phyloP scores from a whole-genome alignment of 1,284 basidiomycete species.

The Irpex sp. region DNA sequence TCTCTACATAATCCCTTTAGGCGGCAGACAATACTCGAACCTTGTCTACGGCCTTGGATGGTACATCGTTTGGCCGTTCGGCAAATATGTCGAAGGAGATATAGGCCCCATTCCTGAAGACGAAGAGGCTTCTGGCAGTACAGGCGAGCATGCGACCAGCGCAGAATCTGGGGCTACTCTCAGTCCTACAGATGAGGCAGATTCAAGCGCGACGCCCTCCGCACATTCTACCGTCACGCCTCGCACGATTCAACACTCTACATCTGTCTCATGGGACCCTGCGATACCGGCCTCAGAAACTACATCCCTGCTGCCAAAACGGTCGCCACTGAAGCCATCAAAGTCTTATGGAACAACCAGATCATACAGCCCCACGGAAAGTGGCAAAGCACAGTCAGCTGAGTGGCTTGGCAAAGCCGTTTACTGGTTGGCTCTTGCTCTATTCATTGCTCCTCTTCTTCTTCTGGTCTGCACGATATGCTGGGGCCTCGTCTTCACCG shows the following conservation, averaged over 20 bases:
- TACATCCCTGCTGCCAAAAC: constrained; percentile 31
- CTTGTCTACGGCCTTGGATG: constrained; percentile 91
- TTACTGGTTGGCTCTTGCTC: constrained; percentile 78
- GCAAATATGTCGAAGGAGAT: constrained; percentile 96
- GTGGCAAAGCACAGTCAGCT: constrained; percentile 33
- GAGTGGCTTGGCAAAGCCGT: constrained; percentile 64
- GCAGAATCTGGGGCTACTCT: constrained; percentile 12
- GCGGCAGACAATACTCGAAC: constrained; percentile 83
- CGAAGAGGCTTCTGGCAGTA: constrained; percentile 34
- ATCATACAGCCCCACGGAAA: constrained; percentile 34
- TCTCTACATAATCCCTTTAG: constrained; percentile 73
- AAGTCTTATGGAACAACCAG: constrained; percentile 66
- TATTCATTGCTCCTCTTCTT: constrained; percentile 87
- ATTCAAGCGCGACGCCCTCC: constrained; percentile 22
- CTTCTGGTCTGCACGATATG: constrained; percentile 83
- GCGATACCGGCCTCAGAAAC: constrained; percentile 24
- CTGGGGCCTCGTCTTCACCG: constrained; percentile 91
- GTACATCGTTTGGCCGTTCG: constrained; percentile 98
- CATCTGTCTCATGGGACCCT: constrained; percentile 30
- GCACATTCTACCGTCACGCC: constrained; percentile 10
- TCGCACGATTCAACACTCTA: constrained; percentile 21
- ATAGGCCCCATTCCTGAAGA: constrained; percentile 43
- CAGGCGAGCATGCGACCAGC: constrained; percentile 1
- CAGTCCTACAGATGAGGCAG: not conserved
- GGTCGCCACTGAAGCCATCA: constrained; percentile 32